Evolutionary conservation across 495 filamentous ascomycete genomes (phyloP), one percentile per base, ranked within the genome.

Genomic region (Aspergillus hancockii): DNA sequence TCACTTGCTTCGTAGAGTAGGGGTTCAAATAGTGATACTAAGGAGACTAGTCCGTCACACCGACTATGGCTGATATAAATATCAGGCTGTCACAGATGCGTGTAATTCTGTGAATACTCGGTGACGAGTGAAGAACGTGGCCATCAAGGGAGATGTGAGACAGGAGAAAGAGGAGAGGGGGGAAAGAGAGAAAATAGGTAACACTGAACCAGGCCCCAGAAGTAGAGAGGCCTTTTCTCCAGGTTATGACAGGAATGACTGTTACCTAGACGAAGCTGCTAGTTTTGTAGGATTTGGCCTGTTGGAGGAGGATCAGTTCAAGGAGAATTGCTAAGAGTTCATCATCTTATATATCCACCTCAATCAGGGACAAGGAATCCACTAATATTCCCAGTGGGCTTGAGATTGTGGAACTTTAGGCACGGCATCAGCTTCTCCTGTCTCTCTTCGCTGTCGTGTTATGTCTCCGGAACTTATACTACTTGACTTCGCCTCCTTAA

Each of bases 401-500:
- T 41, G 38, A 41, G 38, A 41, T 43, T 51, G 52, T 53, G 58
- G 41, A 36, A 34, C 43, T 47, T 21, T 31, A 31, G 40, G 51
- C 31, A 41, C n/a, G 19, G 36, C 25, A 32, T 40, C 36, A 41
- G 36, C 22, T 25, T 23, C 43, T 52, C 50, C 43, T 61, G 45
- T 36, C 40, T 55, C 52, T 51, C 22, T 13, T 28, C 7, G 16
- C 23, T 25, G 23, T 43, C n/a, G 21, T 23, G 16, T 31, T 36
- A 55, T 51, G 28, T 30, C 34, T 13, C 19, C 14, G 4, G 16
- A 41, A 41, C 38, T 41, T 41, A 41, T 31, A 36, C 43, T 31
- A 36, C 43, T 49, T 47, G 52, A 56, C 63, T 65, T 65, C 63
- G 63, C 63, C 63, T 65, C 63, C 63, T 65, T 52, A 56, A 59